Conservation (phyloP, 257 asterid genomes). For the Scutellaria minor region DNA sequence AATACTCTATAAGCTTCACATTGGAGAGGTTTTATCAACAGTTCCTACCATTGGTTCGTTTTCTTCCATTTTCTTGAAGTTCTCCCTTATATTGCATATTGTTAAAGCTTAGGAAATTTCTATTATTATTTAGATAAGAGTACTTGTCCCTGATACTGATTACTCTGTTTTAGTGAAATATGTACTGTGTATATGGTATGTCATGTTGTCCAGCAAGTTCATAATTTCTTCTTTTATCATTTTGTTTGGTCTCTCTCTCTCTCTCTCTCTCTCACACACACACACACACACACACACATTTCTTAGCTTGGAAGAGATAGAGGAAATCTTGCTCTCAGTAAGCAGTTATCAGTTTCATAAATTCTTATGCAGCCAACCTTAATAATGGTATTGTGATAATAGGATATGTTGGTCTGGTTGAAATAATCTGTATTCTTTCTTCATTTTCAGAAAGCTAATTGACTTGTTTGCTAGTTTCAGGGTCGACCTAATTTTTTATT, state of each 20-base stretch:
- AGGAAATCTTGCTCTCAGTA: neutral
- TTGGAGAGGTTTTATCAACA: conserved; percentile 96
- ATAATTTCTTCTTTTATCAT: conserved; percentile 20
- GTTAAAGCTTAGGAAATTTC: conserved; percentile 13
- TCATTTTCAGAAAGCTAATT: conserved; percentile 17
- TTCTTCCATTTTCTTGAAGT: neutral
- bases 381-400: neutral
- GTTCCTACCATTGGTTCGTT: conserved; percentile 96
- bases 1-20: conserved; percentile 91
- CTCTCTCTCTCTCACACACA: neutral
- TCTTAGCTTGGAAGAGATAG: conserved; percentile 17
- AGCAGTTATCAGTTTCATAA: conserved; percentile 9
- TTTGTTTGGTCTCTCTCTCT: neutral
- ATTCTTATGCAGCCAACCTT: conserved; percentile 8
- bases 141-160: conserved; percentile 18
- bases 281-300: neutral
- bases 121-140: neutral
- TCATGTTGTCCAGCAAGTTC: conserved; percentile 19
- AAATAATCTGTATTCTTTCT: neutral
- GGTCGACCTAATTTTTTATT: conserved; percentile 20
- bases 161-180: conserved; percentile 15
- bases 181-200: neutral
- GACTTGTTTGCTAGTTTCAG: conserved; percentile 3
- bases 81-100: conserved; percentile 22
- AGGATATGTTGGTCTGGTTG: conserved; percentile 16